Evolutionary conservation across 345 rosid species (phyloP).

Genomic region (Trapa incisa): DNA sequence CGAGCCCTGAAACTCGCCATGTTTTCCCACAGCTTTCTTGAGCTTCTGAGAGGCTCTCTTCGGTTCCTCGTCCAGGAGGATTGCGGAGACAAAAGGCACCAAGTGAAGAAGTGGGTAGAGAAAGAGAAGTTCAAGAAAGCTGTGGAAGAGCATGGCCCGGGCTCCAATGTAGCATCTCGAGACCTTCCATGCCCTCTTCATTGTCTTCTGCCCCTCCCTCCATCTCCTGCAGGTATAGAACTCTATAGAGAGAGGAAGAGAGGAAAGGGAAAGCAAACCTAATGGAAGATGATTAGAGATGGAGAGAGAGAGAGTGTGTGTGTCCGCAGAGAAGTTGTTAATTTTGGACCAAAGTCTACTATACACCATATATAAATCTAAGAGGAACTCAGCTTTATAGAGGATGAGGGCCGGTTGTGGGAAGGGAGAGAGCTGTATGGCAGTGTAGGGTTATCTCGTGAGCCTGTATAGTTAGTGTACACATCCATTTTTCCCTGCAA

Average conservation of each 20-base stretch:
- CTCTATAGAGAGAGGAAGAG: neutral
- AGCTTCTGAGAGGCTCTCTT: constrained; percentile 21
- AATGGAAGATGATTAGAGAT: constrained; percentile 6
- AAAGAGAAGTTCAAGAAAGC: constrained; percentile 72
- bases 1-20: constrained; percentile 42
- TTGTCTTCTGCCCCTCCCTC: neutral
- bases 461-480: too few species aligned
- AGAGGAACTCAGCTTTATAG: too few species aligned
- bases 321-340: neutral
- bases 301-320: neutral
- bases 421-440: too few species aligned
- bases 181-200: neutral
- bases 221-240: neutral
- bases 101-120: neutral
- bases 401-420: too few species aligned
- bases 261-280: neutral
- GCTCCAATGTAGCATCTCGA: neutral
- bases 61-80: too few species aligned
- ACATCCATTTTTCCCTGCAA: too few species aligned
- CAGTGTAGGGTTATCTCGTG: too few species aligned
- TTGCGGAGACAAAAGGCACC: too few species aligned
- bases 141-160: constrained; percentile 70
- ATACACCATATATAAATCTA: too few species aligned
- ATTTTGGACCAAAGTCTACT: too few species aligned
- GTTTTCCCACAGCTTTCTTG: constrained; percentile 87